Conservation (phyloP, 2,329 filamentous ascomycete species). For the Trichothecium sympodiale region DNA sequence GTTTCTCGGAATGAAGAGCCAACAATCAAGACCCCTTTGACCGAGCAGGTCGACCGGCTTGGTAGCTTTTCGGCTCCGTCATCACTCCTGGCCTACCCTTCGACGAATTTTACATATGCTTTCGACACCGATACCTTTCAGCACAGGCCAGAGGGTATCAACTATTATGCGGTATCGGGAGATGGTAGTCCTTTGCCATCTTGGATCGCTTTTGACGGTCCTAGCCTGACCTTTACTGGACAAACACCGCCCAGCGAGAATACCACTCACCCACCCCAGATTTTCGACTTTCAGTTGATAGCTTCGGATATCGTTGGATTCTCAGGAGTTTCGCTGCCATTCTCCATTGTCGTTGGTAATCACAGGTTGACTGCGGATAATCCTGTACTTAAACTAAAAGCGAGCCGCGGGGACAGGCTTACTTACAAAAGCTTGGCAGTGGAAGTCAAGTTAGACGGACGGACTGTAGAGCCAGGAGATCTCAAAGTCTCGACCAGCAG, state of each 20-base stretch:
- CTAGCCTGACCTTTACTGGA: slow-evolving; percentile 57
- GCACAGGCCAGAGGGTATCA: slow-evolving; percentile 37
- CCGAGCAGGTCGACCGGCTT: slow-evolving; percentile 44
- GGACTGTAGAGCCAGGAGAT: slow-evolving; percentile 33
- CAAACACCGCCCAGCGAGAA: slow-evolving; percentile 54
- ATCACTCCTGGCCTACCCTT: slow-evolving; percentile 44
- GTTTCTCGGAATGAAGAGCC: slow-evolving; percentile 50
- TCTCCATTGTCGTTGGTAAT: slow-evolving; percentile 61
- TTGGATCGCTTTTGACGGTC: slow-evolving; percentile 67
- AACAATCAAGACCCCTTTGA: slow-evolving; percentile 41
- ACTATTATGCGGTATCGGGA: slow-evolving; percentile 67
- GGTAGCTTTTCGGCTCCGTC: slow-evolving; percentile 50
- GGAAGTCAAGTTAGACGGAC: slow-evolving; percentile 47
- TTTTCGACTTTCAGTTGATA: slow-evolving; percentile 60
- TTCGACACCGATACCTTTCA: slow-evolving; percentile 53
- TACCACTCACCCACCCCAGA: slow-evolving; percentile 56
- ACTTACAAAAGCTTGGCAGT: slow-evolving; percentile 39
- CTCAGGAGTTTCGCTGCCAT: slow-evolving; percentile 51
- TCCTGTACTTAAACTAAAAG: slow-evolving; percentile 43
- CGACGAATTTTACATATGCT: slow-evolving; percentile 38
- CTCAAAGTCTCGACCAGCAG: slow-evolving; percentile 40
- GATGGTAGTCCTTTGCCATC: slow-evolving; percentile 76
- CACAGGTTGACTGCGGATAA: slow-evolving; percentile 58
- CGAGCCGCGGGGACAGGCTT: slow-evolving; percentile 40
- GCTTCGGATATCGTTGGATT: slow-evolving; percentile 76